Base-by-base conservation (phyloP, 129 eudicot genomes). In the Centaurea solstitialis region DNA sequence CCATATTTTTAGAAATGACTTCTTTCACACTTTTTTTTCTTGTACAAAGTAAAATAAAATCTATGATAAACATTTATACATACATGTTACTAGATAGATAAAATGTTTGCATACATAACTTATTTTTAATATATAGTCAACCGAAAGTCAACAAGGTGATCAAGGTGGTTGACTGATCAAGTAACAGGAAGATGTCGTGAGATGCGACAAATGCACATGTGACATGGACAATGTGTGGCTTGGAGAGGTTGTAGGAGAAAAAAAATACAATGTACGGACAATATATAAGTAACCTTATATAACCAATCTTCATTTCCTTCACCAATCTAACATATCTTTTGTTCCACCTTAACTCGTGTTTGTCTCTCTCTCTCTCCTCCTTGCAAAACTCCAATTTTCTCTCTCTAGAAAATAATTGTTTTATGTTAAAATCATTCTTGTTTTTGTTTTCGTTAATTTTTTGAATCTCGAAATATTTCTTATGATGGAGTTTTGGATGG, bases 191-290 rank as follows among this genome's bases (percentile, higher is more conserved):
- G 38, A 82, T 76, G 86, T 77, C 86, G n/a, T n/a, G n/a, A 76
- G 43, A 76, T 82, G 68, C 59, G 82, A 77, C 82, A 76, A 76
- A 28, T 10, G 35, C 43, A 76, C 78, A 70, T 39, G 57, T 77
- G 80, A 74, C 59, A 50, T 74, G 75, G 80, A 74, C 80, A 71
- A 77, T 82, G 68, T 76, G 81, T 82, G 86, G 82, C 57, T 77
- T 9, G 53, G 82, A 82, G 86, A 82, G 10, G 65, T 71, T 71
- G 20, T 77, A 82, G 86, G 86, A 77, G 74, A 70, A 82, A 33
- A 33, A 68, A 76, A 39, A 59, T 61, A 70, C n/a, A 28, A 70
- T 68, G 88, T 83, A 87, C 82, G 86, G 87, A 79, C 87, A 87
- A 33, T 76, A 76, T 80, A 61, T 38, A 77, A 37, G 50, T 39